phyloP scores from a whole-genome alignment of 2,329 filamentous ascomycete genomes.

The Beauveria sp. region DNA sequence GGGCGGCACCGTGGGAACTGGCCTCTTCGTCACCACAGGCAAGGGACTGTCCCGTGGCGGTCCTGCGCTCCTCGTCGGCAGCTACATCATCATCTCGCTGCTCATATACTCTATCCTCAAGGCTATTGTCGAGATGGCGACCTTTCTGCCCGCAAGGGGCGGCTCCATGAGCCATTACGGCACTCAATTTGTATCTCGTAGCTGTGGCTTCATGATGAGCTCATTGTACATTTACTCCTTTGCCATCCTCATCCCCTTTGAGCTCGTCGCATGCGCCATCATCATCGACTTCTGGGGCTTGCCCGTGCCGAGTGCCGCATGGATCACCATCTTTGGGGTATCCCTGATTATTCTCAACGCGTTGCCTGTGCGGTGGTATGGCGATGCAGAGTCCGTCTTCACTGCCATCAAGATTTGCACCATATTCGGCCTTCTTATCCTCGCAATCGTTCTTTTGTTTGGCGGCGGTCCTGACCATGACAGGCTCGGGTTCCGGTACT shows the following conservation, averaged over 20 bases:
- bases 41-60: too few species aligned
- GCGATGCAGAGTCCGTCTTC: constrained; percentile 4
- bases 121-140: background rate
- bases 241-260: background rate
- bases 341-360: background rate
- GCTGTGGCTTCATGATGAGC: constrained; percentile 2
- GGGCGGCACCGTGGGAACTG: too few species aligned
- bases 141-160: background rate
- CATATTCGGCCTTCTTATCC: background rate
- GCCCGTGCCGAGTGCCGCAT: background rate
- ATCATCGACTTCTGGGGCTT: background rate
- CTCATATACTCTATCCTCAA: too few species aligned
- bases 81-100: too few species aligned
- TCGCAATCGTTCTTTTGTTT: background rate
- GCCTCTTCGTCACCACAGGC: too few species aligned
- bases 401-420: background rate
- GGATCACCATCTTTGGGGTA: background rate
- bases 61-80: too few species aligned
- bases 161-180: background rate
- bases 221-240: constrained; percentile 7
- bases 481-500: background rate
- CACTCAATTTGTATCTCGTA: background rate
- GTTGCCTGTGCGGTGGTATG: background rate
- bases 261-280: background rate
- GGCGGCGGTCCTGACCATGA: background rate